Base-by-base conservation (phyloP, 2,329 filamentous ascomycete species). In the Nothopassalora personata region DNA sequence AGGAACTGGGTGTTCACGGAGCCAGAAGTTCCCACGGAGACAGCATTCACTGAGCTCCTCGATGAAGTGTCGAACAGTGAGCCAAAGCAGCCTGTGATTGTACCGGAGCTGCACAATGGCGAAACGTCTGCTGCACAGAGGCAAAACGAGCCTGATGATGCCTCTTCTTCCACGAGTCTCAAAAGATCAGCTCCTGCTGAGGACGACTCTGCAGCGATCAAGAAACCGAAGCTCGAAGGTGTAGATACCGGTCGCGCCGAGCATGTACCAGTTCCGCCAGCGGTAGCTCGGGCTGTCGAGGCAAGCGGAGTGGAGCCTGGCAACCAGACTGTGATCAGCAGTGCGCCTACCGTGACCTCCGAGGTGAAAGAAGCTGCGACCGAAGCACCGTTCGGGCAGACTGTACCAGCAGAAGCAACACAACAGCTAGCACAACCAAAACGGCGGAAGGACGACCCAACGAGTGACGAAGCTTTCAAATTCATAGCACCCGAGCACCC, bases 381-480 rank as follows among this genome's bases (percentile, higher is more conserved):
- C n/a, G 66, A 67, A 43, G 67, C 66, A 9, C 65, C 68, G 2
- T 67, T 67, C 49, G 64, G 65, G 62, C 62, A 62, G 62, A 63
- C 55, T 53, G 63, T 57, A 18, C 64, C 58, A 28, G 52, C 39
- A 23, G 58, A 57, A 39, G 53, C 56, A 18, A 47, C 36, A 11
- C 57, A 56, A 28, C 50, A 49, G 58, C 64, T 30, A 19, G 59
- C 55, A n/a, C 60, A 54, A 52, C 56, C 46, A 36, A 64, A 64
- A 43, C 59, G 62, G 50, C 62, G 70, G 33, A 64, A 64, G 49
- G 66, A 70, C 79, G 52, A 74, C 53, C 66, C 80, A 66, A 83
- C 83, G 15, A 81, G 86, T 64, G 94, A 97, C 74, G 94, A 99
- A 73, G 90, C 92, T 4, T 99, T 96, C 82, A 97, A 96, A 72